Evolutionary conservation across 495 filamentous ascomycete genomes (phyloP).

Genomic region (Podospora pseudopauciseta): DNA sequence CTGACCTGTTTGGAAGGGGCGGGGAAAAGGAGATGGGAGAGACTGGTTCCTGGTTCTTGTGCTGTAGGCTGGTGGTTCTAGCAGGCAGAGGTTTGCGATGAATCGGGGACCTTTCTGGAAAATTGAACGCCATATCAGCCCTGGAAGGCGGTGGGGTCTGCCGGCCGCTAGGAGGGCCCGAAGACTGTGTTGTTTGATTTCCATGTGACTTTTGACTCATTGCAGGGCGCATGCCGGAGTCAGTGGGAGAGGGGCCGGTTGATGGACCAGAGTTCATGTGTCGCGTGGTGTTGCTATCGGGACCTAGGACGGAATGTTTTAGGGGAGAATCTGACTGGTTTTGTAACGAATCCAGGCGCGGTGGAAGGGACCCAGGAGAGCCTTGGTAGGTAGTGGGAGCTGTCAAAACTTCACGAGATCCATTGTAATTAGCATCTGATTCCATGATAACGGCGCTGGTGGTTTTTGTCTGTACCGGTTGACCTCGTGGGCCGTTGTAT

Average conservation of each 20-base stretch:
- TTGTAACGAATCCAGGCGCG: slow-evolving; percentile 29
- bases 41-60: slow-evolving; percentile 27
- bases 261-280: slow-evolving; percentile 6
- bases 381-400: slow-evolving; percentile 23
- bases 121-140: slow-evolving; percentile 25
- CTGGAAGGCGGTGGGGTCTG: slow-evolving; percentile 37
- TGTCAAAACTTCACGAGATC: slow-evolving; percentile 49
- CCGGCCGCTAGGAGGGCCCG: slow-evolving; percentile 28
- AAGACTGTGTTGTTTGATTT: slow-evolving; percentile 13
- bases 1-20: slow-evolving; percentile 35
- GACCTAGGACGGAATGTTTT: background rate
- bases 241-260: background rate
- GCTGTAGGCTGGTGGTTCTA: slow-evolving; percentile 39
- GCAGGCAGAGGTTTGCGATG: slow-evolving; percentile 61
- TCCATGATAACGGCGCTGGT: slow-evolving; percentile 40
- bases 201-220: background rate
- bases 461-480: slow-evolving; percentile 46
- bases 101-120: slow-evolving; percentile 34
- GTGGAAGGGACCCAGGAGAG: slow-evolving; percentile 34
- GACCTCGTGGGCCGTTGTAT: slow-evolving; percentile 36
- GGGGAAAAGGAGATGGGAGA: slow-evolving; percentile 25
- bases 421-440: slow-evolving; percentile 48
- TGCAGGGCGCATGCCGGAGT: background rate
- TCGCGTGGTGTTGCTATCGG: slow-evolving; percentile 11
- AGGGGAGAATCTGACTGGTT: slow-evolving; percentile 39